Conservation (phyloP, 768 basidiomycete species). For the Phanerodontia chrysosporium region DNA sequence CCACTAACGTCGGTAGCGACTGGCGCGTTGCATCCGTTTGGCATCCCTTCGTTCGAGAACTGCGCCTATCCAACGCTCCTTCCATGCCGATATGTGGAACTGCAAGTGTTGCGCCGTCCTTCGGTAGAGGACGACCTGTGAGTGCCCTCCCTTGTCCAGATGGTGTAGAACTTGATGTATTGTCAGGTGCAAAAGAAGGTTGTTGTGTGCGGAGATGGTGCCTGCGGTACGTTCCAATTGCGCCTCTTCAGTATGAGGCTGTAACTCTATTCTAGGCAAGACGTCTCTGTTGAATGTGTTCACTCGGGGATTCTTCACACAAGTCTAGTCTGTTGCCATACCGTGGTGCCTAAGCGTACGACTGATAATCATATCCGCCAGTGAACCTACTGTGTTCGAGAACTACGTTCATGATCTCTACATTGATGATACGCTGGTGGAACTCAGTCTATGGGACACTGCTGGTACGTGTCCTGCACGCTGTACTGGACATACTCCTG, state of each 20-base stretch:
- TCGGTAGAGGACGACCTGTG: constrained; percentile 54
- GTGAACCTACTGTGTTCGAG: constrained; percentile 94
- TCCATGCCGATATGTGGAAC: constrained; percentile 56
- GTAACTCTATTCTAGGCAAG: constrained; percentile 48
- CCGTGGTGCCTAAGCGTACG: neutral
- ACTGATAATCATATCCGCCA: constrained; percentile 22
- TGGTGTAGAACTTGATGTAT: too few relatives aligned
- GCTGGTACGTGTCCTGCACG: constrained; percentile 57
- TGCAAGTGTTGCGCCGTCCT: constrained; percentile 44
- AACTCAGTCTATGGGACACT: constrained; percentile 96
- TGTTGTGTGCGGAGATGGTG: constrained; percentile 95
- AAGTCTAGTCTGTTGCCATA: constrained; percentile 69
- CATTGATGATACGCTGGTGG: constrained; percentile 84
- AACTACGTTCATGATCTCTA: constrained; percentile 91
- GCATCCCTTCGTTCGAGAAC: neutral
- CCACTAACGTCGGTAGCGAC: too few relatives aligned
- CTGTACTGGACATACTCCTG: constrained; percentile 9
- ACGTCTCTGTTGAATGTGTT: constrained; percentile 86
- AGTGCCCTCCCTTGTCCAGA: constrained; percentile 16
- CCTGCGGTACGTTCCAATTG: constrained; percentile 63
- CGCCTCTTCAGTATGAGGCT: neutral
- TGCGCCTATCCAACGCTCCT: neutral
- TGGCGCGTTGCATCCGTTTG: too few relatives aligned
- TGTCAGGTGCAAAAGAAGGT: constrained; percentile 40
- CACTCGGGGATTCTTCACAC: constrained; percentile 89